Evolutionary conservation across 257 asterid species (phyloP).

Genomic region (Echium plantagineum): DNA sequence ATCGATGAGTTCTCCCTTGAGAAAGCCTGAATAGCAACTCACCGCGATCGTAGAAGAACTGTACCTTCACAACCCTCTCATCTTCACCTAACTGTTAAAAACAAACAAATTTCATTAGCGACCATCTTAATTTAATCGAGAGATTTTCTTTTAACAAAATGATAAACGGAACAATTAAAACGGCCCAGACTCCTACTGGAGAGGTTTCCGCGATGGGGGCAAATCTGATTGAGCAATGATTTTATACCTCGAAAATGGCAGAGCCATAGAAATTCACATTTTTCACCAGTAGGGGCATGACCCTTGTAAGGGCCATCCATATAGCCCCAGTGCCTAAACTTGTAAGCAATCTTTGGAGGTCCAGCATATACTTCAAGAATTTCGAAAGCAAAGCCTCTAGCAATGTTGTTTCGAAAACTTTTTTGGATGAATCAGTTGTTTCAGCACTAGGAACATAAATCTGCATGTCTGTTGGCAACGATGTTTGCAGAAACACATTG

Average conservation of each 20-base stretch:
- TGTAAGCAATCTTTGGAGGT: slow-evolving; percentile 50
- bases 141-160: not conserved
- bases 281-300: slow-evolving; percentile 50
- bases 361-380: slow-evolving; percentile 62
- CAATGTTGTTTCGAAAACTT: slow-evolving; percentile 36
- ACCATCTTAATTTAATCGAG: not conserved
- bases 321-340: slow-evolving; percentile 77
- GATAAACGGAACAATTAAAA: not conserved
- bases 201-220: too few relatives aligned
- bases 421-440: slow-evolving; percentile 44
- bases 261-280: slow-evolving; percentile 43
- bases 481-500: slow-evolving; percentile 56
- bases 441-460: slow-evolving; percentile 47
- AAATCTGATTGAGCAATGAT: not conserved
- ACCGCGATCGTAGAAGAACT: slow-evolving; percentile 48
- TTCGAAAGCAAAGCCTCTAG: slow-evolving; percentile 64
- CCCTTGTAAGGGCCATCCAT: slow-evolving; percentile 59
- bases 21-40: slow-evolving; percentile 43
- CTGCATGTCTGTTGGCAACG: slow-evolving; percentile 43
- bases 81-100: slow-evolving; percentile 35
- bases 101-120: not conserved
- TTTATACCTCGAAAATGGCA: slow-evolving; percentile 36
- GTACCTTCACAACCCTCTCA: slow-evolving; percentile 43
- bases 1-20: slow-evolving; percentile 26
- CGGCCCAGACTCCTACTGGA: too few relatives aligned